phyloP scores from a whole-genome alignment of 164 flowering plant genomes.

The Chimonanthus salicifolius region DNA sequence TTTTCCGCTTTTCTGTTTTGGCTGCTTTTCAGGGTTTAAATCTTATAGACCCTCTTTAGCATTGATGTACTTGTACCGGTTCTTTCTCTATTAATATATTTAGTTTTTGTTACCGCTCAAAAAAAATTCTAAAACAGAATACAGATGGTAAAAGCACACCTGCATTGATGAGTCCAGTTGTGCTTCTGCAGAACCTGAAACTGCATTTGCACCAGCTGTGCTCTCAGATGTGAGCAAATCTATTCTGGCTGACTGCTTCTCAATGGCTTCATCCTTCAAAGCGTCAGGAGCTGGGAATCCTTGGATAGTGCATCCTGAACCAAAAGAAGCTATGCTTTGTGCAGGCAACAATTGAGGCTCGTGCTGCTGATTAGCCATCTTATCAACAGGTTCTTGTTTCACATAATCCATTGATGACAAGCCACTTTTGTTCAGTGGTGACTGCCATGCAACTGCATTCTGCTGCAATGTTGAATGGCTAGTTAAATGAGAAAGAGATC shows the following conservation, averaged over 20 bases:
- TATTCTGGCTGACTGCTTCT: slow-evolving; percentile 45
- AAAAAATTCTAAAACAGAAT: no score
- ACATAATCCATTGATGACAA: slow-evolving; percentile 34
- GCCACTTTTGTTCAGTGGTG: slow-evolving; percentile 31
- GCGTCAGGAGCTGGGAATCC: slow-evolving; percentile 32
- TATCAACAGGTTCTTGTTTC: slow-evolving; percentile 66
- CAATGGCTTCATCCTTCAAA: slow-evolving; percentile 40
- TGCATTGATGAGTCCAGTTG: slow-evolving; percentile 30
- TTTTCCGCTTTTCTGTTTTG: no score
- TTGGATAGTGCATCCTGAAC: slow-evolving; percentile 34
- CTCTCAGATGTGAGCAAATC: slow-evolving; percentile 29
- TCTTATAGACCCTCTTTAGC: no score
- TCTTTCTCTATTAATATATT: no score
- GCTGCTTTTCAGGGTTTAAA: no score
- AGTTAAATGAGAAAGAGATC: slow-evolving; percentile 40
- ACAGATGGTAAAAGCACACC: slow-evolving; percentile 25
- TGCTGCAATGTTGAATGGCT: slow-evolving; percentile 45
- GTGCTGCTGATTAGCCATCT: slow-evolving; percentile 47
- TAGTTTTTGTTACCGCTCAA: no score
- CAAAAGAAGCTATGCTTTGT: slow-evolving; percentile 36
- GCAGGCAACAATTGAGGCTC: slow-evolving; percentile 35
- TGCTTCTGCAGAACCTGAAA: slow-evolving; percentile 23
- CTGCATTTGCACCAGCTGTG: slow-evolving; percentile 32
- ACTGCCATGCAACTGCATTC: slow-evolving; percentile 47
- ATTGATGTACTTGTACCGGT: no score